Evolutionary conservation across 2,329 filamentous ascomycete genomes (phyloP), one percentile per base, ranked within the genome.

Genomic region (Tolypocladium tropicale): DNA sequence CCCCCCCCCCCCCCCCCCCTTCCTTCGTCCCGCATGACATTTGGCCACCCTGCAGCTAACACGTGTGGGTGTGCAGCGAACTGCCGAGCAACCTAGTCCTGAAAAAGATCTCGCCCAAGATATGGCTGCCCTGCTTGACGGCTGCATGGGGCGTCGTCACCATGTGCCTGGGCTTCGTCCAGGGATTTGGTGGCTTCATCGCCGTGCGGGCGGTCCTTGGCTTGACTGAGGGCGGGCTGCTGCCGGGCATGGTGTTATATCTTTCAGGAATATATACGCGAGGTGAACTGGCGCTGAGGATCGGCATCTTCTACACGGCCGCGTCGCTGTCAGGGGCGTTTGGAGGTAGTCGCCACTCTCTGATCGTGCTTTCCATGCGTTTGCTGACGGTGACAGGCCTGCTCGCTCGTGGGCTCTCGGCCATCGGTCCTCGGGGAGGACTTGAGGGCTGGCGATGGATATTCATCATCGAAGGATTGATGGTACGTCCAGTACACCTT

Each of bases 171-270:
- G 79, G 79, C 14, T 82, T 83, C 53, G 76, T 83, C 6, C 70
- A 70, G 21, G 75, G 68, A 61, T 81, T 77, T 59, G 74, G 74
- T 9, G 77, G 79, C n/a, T 86, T 88, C 55, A 74, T 83, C 3
- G 79, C 77, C 9, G 80, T 85, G 16, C 76, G 84, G 21, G 81
- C 81, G 9, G 64, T 88, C 34, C 72, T 88, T 6, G 85, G 85
- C 10, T 61, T 84, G 4, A 79, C 81, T 0, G 85, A 88, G 67
- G 84, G 83, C 41, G 85, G 84, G 0, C 68, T 88, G 37, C 69
- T 88, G 2, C 85, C 85, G 0, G 85, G 84, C 51, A 87, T 88
- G 75, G 77, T 86, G 1, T 70, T 89, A 1, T 88, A 88, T 62
- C 74, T 89, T 14, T 85, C 83, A 0, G 74, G 76, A 7, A 78